Percentiles rank a stretch among this genome's conserved stretches.
Evolutionary conservation across 2,329 filamentous ascomycete genomes (phyloP).

Genomic region (Alternaria gaisen): DNA sequence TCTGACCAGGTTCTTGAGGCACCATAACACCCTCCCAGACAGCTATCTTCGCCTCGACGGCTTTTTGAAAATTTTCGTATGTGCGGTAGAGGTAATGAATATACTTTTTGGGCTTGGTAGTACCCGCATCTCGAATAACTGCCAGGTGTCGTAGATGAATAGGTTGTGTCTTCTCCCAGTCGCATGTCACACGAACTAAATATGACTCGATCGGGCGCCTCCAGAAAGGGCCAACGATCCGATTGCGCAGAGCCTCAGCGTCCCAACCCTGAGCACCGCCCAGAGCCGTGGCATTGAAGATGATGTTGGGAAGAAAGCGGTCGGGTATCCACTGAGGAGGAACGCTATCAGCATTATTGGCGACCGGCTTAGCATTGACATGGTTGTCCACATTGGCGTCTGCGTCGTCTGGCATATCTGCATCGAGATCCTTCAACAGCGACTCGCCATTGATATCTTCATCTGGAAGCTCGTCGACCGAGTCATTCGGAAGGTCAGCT

Average conservation of each 20-base stretch:
- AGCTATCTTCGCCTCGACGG: conserved; percentile 60
- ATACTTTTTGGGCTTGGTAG: conserved; percentile 55
- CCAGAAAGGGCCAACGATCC: conserved; percentile 61
- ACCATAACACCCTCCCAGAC: conserved; percentile 63
- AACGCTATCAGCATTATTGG: conserved; percentile 43
- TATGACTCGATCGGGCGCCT: conserved; percentile 63
- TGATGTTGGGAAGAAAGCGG: conserved; percentile 59
- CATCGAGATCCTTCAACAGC: conserved; percentile 44
- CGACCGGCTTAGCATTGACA: conserved; percentile 3
- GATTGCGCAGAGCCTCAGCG: conserved; percentile 53
- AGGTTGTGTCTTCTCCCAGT: conserved; percentile 68
- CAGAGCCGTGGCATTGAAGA: conserved; percentile 60
- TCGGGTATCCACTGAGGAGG: conserved; percentile 66
- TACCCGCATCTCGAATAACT: conserved; percentile 63
- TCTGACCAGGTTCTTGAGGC: conserved; percentile 30
- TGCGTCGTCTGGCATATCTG: conserved; percentile 36
- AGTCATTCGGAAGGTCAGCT: conserved; percentile 18
- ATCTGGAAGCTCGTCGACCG: conserved; percentile 35
- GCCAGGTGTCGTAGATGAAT: conserved; percentile 64
- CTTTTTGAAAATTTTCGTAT: conserved; percentile 60
- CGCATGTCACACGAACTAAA: conserved; percentile 62
- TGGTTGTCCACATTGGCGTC: conserved; percentile 33
- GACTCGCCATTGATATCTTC: conserved; percentile 43
- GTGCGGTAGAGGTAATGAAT: conserved; percentile 65
- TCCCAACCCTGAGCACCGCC: conserved; percentile 61